These are phyloP conservation scores for Naganishia sp. DNA, from an alignment of 1,284 basidiomycete genomes.

Conservation along the genomic window DNA sequence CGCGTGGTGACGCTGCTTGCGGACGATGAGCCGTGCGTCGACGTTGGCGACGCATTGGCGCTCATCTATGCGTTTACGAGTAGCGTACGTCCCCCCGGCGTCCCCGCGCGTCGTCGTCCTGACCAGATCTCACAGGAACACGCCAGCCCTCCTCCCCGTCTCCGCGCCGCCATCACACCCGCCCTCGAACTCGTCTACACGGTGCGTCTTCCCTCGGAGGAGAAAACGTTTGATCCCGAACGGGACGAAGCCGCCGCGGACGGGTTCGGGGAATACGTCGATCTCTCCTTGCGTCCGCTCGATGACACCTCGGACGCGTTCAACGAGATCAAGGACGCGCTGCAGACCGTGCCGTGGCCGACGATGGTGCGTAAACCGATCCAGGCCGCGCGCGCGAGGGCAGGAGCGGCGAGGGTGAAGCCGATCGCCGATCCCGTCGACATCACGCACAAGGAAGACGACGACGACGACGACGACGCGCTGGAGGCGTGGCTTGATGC, in stretches of 20 bases:
- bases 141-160: neutral
- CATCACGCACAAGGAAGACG: neutral
- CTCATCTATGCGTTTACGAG: neutral
- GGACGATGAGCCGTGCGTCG: too few relatives aligned
- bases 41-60: neutral
- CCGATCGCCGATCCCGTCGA: neutral
- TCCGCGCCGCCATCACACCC: neutral
- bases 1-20: constrained; percentile 41
- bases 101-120: neutral
- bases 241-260: neutral
- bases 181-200: neutral
- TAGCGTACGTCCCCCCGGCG: neutral
- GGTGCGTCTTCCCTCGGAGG: neutral
- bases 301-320: neutral
- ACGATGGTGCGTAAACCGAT: constrained; percentile 21
- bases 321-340: neutral
- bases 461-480: neutral
- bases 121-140: neutral
- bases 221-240: neutral
- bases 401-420: neutral
- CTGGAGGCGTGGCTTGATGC: constrained; percentile 4
- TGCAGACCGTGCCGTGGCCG: constrained; percentile 21
- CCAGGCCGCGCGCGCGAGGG: neutral
- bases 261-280: neutral
- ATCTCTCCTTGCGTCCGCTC: neutral